These are phyloP conservation scores for Vitis hybrid DNA, from an alignment of 177 flowering plant species.

Conservation along the genomic window DNA sequence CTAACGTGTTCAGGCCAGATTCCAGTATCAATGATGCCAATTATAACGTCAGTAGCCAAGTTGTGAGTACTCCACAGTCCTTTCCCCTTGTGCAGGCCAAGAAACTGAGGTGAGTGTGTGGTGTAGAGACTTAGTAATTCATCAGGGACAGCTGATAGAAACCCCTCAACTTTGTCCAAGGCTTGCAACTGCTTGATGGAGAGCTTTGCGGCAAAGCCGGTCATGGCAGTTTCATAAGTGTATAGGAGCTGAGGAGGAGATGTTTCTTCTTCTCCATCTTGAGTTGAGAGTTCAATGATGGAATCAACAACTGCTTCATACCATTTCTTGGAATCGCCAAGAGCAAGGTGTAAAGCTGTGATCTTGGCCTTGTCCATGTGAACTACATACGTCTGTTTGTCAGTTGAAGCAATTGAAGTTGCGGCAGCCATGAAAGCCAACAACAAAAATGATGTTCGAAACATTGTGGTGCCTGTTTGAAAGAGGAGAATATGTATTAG, in stretches of 20 bases:
- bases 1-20: conserved; percentile 74
- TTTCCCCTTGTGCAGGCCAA: conserved; percentile 48
- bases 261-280: conserved; percentile 17
- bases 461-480: conserved; percentile 23
- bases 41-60: conserved; percentile 45
- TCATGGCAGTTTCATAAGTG: conserved; percentile 40
- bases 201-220: conserved; percentile 65
- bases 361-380: conserved; percentile 56
- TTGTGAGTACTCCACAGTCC: conserved; percentile 56
- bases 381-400: conserved; percentile 44
- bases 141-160: conserved; percentile 49
- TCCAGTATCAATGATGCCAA: conserved; percentile 68
- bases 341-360: conserved; percentile 20
- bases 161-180: conserved; percentile 39
- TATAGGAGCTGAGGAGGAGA: conserved; percentile 47
- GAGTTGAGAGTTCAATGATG: conserved; percentile 23
- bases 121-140: conserved; percentile 54
- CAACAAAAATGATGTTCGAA: conserved; percentile 18
- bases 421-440: conserved; percentile 22
- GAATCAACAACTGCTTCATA: conserved; percentile 43
- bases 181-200: conserved; percentile 38
- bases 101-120: conserved; percentile 64
- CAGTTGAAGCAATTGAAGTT: conserved; percentile 15
- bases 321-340: conserved; percentile 27
- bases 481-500: not conserved